Percentiles rank a stretch among this genome's conserved stretches.
These are phyloP conservation scores for Capronia americana DNA, from an alignment of 2,329 filamentous ascomycete genomes.

Conservation along the genomic window DNA sequence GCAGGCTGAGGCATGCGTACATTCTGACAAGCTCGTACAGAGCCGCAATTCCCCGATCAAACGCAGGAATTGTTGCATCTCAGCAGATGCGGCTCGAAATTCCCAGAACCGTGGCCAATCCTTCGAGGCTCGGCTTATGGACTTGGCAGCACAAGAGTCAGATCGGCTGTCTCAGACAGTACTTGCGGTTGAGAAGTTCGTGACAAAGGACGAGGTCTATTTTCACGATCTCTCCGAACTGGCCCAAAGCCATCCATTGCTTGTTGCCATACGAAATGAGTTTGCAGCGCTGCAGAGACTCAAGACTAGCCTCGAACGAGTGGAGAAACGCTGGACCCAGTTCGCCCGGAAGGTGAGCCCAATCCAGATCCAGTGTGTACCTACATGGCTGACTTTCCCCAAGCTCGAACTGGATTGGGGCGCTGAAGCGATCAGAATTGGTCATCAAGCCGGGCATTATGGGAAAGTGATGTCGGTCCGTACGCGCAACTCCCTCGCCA, in stretches of 20 bases:
- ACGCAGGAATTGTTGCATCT: too few relatives aligned
- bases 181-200: not conserved
- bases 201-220: not conserved
- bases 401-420: not conserved
- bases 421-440: not conserved
- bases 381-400: not conserved
- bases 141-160: not conserved
- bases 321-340: not conserved
- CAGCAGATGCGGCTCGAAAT: too few relatives aligned
- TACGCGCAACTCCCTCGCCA: not conserved
- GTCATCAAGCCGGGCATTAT: not conserved
- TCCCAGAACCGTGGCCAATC: too few relatives aligned
- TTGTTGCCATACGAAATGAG: not conserved
- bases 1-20: not conserved
- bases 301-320: not conserved
- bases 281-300: not conserved
- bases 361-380: not conserved
- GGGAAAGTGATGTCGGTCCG: not conserved
- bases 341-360: not conserved
- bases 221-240: not conserved
- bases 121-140: not conserved
- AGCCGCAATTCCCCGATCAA: not conserved
- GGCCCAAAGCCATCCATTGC: not conserved
- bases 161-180: not conserved
- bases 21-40: not conserved